Base-by-base conservation (phyloP, 139 green algal genomes). In the Coccomyxa sp. region DNA sequence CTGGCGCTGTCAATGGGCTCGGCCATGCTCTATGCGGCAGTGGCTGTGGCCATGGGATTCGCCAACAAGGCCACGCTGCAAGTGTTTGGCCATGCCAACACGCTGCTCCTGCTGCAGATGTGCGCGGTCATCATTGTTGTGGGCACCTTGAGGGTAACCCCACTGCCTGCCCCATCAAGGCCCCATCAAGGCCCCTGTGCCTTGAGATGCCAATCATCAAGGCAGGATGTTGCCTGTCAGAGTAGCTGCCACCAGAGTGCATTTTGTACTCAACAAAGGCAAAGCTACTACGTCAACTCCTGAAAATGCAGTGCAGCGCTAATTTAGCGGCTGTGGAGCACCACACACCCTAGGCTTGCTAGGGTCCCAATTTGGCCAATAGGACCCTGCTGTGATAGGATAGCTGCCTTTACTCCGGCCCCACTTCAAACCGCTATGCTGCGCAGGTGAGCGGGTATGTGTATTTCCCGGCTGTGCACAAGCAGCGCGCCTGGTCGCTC, bases 21-120 rank as follows among this genome's bases (percentile, higher is more conserved):
- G 33, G 79, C 79, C 12, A 9, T 79, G 36, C 72, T 83, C 33
- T 83, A 87, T 64, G 84, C 70, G 7, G 76, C 39, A 34, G 72
- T 41, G 0, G 85, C 85, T 0, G 78, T 86, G 24, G 68, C 82
- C 37, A 89, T 89, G 85, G 86, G 82, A 39, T 84, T 89, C 34
- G 70, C 85, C 64, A 89, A 89, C 76, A 82, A 85, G 68, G 70
- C 74, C 0, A 55, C 68, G 12, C 74, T 90, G 68, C 33, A 69
- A 68, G 29, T 76, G 2, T 89, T 85, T 71, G 78, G 79, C 0
- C 50, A 84, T 9, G 71, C 85, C 2, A 81, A 73, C 27, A 73
- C 81, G 0, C 39, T 89, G 38, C 82, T 89, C 0, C 40, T 89
- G 34, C n/a, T 87, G 9, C 85, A 89, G 77, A 89, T 89, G 85